phyloP scores from a whole-genome alignment of 805 yeast genomes.

The Saturnispora besseyi region DNA sequence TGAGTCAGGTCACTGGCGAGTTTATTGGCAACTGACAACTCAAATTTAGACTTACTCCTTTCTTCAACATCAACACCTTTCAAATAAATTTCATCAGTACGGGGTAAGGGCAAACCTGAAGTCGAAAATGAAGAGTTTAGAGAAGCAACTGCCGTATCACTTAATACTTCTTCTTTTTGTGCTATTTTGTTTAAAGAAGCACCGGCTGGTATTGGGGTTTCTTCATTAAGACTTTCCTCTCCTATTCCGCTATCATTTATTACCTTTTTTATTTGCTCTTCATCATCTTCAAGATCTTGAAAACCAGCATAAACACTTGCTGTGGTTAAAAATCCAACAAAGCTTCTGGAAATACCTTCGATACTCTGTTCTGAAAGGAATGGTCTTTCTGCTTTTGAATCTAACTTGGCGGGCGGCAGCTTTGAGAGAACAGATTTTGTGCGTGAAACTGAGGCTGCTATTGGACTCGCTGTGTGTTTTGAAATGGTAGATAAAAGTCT shows the following conservation, averaged over 20 bases:
- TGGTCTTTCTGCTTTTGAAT: not conserved
- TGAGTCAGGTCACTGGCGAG: constrained; percentile 16
- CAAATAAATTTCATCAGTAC: not conserved
- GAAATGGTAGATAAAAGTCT: constrained; percentile 18
- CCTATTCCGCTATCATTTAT: constrained; percentile 7
- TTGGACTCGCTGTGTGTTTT: constrained; percentile 12
- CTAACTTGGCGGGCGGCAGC: not conserved
- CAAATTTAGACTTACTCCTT: constrained; percentile 22
- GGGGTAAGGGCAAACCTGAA: not conserved
- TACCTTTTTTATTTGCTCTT: constrained; percentile 15
- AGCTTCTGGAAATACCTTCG: constrained; percentile 40
- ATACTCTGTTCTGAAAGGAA: constrained; percentile 12
- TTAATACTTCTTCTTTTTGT: not conserved
- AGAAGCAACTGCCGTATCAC: not conserved
- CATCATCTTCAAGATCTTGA: constrained; percentile 27
- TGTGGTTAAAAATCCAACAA: constrained; percentile 47
- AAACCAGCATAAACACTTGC: constrained; percentile 45
- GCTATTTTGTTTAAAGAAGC: not conserved
- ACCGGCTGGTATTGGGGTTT: not conserved
- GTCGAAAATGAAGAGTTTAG: not conserved
- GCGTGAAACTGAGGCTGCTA: not conserved
- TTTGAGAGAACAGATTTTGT: constrained; percentile 2
- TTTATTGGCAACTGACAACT: constrained; percentile 25
- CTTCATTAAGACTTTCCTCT: not conserved
- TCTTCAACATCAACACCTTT: constrained; percentile 1